Evolutionary conservation across 495 filamentous ascomycete genomes (phyloP).

Genomic region (Glutinoglossum americanum): DNA sequence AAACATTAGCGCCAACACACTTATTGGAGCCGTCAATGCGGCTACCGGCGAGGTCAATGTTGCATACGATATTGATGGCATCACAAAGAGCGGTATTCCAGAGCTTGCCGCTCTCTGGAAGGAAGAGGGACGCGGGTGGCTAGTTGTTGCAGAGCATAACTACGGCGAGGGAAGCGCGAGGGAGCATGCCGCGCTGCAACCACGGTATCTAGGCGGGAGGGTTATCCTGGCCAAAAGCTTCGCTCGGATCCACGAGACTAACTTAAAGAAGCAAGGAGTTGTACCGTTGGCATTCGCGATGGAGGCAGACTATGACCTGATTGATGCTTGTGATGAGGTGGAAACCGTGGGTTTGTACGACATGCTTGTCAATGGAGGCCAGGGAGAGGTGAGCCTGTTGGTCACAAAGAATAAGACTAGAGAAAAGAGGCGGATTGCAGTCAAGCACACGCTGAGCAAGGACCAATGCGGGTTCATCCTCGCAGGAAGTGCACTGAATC

Average conservation of each 20-base stretch:
- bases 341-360: conserved; percentile 64
- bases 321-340: conserved; percentile 64
- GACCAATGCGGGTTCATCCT: conserved; percentile 84
- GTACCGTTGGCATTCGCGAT: conserved; percentile 78
- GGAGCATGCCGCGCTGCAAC: conserved; percentile 94
- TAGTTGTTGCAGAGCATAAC: conserved; percentile 92
- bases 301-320: conserved; percentile 66
- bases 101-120: conserved; percentile 74
- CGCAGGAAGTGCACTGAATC: conserved; percentile 83
- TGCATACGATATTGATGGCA: conserved; percentile 62
- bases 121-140: conserved; percentile 45
- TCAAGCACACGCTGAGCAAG: conserved; percentile 59
- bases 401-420: conserved; percentile 41
- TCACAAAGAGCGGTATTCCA: conserved; percentile 41
- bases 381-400: conserved; percentile 49
- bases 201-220: conserved; percentile 73
- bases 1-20: conserved; percentile 90
- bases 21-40: conserved; percentile 83
- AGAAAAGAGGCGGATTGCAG: conserved; percentile 34
- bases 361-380: conserved; percentile 52
- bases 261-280: conserved; percentile 96
- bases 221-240: conserved; percentile 82
- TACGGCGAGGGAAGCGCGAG: conserved; percentile 92
- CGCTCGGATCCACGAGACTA: conserved; percentile 94
- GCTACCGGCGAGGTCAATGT: conserved; percentile 81